phyloP scores from a whole-genome alignment of 2,329 filamentous ascomycete species.

The Graphilbum sp. region DNA sequence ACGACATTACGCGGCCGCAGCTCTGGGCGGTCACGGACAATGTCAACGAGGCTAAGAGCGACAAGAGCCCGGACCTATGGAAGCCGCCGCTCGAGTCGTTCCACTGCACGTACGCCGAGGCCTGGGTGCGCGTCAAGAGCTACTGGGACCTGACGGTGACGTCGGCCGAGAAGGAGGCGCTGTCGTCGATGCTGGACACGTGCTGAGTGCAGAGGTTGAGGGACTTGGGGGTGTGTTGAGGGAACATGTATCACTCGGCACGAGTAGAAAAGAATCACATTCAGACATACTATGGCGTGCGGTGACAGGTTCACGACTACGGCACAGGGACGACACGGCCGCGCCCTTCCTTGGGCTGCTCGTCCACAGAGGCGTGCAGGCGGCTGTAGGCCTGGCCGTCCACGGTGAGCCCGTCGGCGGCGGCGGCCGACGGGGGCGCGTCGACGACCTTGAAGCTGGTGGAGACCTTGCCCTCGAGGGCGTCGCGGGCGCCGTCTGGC shows the following conservation, averaged over 20 bases:
- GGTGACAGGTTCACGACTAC: no score
- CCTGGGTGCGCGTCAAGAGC: constrained; percentile 66
- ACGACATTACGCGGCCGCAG: constrained; percentile 61
- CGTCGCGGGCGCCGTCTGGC: neutral
- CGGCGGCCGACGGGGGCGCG: no score
- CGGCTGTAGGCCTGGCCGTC: no score
- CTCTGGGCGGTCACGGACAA: constrained; percentile 64
- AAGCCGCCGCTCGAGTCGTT: constrained; percentile 53
- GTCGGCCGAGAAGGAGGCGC: constrained; percentile 51
- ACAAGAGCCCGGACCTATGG: constrained; percentile 58
- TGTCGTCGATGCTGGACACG: constrained; percentile 46
- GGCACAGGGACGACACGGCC: no score
- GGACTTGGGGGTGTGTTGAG: no score
- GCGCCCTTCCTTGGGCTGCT: no score
- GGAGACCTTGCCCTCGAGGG: neutral
- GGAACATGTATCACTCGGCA: no score
- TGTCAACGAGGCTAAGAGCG: constrained; percentile 60
- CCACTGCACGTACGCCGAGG: constrained; percentile 62
- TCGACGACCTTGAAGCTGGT: neutral
- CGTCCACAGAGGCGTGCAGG: no score
- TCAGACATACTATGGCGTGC: no score
- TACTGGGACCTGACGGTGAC: constrained; percentile 55
- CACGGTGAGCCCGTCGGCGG: no score
- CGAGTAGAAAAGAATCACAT: no score
- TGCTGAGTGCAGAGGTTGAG: no score